Evolutionary conservation across 1,284 basidiomycete species (phyloP), one percentile per base, ranked within the genome.

Genomic region (Pseudozyma sp.): DNA sequence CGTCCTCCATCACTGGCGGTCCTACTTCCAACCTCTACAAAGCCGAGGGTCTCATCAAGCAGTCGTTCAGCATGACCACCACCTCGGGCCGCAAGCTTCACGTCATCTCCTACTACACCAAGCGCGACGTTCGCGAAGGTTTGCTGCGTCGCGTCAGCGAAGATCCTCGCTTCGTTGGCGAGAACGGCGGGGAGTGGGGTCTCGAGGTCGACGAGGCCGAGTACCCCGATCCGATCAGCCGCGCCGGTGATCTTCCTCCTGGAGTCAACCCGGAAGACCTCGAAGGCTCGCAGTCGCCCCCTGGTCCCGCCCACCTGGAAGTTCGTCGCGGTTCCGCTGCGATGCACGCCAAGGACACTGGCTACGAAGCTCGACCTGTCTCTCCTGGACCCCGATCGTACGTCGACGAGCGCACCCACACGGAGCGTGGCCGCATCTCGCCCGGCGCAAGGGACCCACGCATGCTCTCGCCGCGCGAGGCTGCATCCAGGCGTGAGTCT

Each of bases 1-100:
- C 72, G 7, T 77, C 70, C 14, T 64, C 71, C 51, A 59, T 68
- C 50, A 77, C 71, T 14, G 78, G 68, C 7, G 79, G 75, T 16
- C 72, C 80, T 19, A 73, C 73, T 1, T 68, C 73, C 5, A 84
- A 84, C 60, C 65, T 80, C 46, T 84, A 84, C 79, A 83, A 83
- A 59, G 52, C 69, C n/a, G 81, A 84, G 47, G 82, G 82, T n/a
- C 70, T 84, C 17, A 79, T 82, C 67, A 84, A 84, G 65, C 82
- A 84, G 60, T 82, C 80, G 5, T 84, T 83, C 56, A 82, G 76
- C 58, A 82, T 84, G 59, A 82, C 80, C n/a, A 84, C 82, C 34
- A 70, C 77, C 6, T 78, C 77, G 4, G 81, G 80, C 7, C 80
- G 82, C 42, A 84, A 82, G 65, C 73, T 84, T 14, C 82, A 84